Percentiles rank a stretch among this genome's conserved stretches.
Evolutionary conservation across 1,284 basidiomycete genomes (phyloP).

Genomic region (Ustilago vetiveriae): DNA sequence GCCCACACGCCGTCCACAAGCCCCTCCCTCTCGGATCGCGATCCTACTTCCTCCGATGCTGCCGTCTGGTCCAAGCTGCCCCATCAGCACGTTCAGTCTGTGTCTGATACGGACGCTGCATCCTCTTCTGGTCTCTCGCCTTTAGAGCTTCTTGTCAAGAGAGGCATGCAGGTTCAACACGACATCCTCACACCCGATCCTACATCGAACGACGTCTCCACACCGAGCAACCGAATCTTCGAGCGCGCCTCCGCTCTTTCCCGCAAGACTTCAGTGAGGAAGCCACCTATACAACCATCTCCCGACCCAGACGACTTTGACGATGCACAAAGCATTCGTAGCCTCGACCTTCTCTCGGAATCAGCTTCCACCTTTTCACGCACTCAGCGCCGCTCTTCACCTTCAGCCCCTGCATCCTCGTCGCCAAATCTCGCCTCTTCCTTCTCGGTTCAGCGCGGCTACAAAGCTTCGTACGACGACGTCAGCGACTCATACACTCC

Average conservation of each 20-base stretch:
- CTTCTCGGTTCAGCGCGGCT: slow-evolving; percentile 33
- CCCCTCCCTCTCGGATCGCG: slow-evolving; percentile 37
- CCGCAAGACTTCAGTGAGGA: slow-evolving; percentile 37
- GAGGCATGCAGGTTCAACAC: slow-evolving; percentile 48
- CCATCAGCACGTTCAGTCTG: slow-evolving; percentile 5
- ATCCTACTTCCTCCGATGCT: slow-evolving; percentile 6
- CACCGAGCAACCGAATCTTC: slow-evolving; percentile 25
- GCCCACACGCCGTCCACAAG: slow-evolving; percentile 30
- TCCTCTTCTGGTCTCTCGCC: slow-evolving; percentile 26
- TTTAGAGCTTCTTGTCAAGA: slow-evolving; percentile 39
- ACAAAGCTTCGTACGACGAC: slow-evolving; percentile 32
- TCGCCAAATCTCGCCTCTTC: slow-evolving; percentile 16
- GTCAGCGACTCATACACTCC: slow-evolving; percentile 11
- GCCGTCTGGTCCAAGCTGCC: slow-evolving; percentile 13
- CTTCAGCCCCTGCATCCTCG: slow-evolving; percentile 3
- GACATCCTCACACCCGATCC: slow-evolving; percentile 23
- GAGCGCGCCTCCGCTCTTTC: slow-evolving; percentile 46
- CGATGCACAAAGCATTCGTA: slow-evolving; percentile 41
- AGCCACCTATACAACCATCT: slow-evolving; percentile 37
- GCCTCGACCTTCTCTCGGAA: slow-evolving; percentile 44
- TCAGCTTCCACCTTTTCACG: slow-evolving; percentile 22
- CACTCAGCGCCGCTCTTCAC: slow-evolving; percentile 1
- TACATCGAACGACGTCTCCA: background rate
- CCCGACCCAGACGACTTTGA: slow-evolving; percentile 44
- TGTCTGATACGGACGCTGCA: slow-evolving; percentile 1